Evolutionary conservation across 2,329 filamentous ascomycete species (phyloP).

Genomic region (Monosporascus sp.): DNA sequence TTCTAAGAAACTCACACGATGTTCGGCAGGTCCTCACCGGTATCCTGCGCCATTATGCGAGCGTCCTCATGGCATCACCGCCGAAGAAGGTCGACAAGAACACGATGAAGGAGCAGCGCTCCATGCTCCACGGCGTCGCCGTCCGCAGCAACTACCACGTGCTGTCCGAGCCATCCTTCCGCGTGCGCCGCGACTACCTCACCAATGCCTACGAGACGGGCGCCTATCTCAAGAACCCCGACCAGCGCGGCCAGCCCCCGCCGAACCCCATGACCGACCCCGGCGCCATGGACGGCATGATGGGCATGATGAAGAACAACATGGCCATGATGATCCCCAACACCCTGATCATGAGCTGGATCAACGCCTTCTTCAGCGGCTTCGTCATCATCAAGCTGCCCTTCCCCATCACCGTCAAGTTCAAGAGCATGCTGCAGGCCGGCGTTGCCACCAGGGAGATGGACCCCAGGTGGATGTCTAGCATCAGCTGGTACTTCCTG

Average conservation of each 20-base stretch:
- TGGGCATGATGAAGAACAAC: constrained; percentile 99
- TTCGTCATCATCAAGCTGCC: constrained; percentile 99
- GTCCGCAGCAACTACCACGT: constrained; percentile 78
- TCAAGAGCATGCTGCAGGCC: constrained; percentile 98
- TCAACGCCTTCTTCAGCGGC: constrained; percentile 97
- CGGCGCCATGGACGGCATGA: constrained; percentile 98
- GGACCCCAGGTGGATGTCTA: constrained; percentile 97
- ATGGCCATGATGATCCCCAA: constrained; percentile 99
- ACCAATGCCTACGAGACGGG: constrained; percentile 79
- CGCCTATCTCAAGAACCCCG: constrained; percentile 82
- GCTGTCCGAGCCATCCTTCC: constrained; percentile 73
- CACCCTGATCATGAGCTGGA: constrained; percentile 99
- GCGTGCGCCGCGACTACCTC: constrained; percentile 72
- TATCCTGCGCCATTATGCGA: constrained; percentile 91
- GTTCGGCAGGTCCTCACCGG: constrained; percentile 72
- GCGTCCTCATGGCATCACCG: constrained; percentile 77
- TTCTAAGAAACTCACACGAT: no score
- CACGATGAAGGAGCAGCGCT: constrained; percentile 79
- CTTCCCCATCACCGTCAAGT: constrained; percentile 95
- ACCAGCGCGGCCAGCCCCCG: constrained; percentile 77
- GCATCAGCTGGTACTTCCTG: constrained; percentile 97
- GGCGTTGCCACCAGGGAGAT: constrained; percentile 93
- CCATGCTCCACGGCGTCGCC: constrained; percentile 76
- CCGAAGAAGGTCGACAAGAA: constrained; percentile 77
- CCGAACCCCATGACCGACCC: constrained; percentile 95